Base-by-base conservation (phyloP, 345 rosid species). In the Rhodamnia rubescens region DNA sequence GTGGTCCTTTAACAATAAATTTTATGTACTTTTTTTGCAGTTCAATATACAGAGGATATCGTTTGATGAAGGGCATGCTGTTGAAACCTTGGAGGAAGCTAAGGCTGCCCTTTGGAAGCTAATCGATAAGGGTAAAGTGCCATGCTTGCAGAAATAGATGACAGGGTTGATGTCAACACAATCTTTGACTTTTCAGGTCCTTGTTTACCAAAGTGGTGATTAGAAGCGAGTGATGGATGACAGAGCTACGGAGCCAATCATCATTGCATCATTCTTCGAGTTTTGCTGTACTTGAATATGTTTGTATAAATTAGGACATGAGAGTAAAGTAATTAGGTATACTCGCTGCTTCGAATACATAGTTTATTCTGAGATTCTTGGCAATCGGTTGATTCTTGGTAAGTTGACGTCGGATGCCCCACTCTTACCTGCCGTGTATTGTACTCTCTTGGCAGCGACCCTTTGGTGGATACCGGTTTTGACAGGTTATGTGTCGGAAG, bases 1-100 rank as follows among this genome's bases (percentile, higher is more conserved):
- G 47, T 69, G 47, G 24, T 69, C 47, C 78, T 18, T 36, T 18
- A 69, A 69, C 18, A 8, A 36, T 8, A 36, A 64, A 64, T 64
- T 9, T 18, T 36, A 69, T 36, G 40, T 9, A 16, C 49, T 18
- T 40, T 20, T 53, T 87, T 83, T 81, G 88, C 88, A 96, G 98
- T 97, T 97, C 89, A 97, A 94, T 88, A 85, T 97, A 80, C 98
- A 93, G 90, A 93, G 99, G 91, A 83, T 96, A 89, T 89, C 99
- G 55, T 96, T 97, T 87, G 99, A 96, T 64, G 94, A 90, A 84
- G 93, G 93, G 56, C 90, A 90, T 22, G 87, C 88, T 22, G 92
- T 97, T 27, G 97, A 96, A 89, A 97, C 95, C 16, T 75, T 97
- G 82, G 98, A 95, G 89, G 97, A 96, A 89, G 99, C 99, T 40